Percentiles rank a stretch among this genome's conserved stretches.
Conservation (phyloP, 495 filamentous ascomycete species). For the Aspergillus panamensis region DNA sequence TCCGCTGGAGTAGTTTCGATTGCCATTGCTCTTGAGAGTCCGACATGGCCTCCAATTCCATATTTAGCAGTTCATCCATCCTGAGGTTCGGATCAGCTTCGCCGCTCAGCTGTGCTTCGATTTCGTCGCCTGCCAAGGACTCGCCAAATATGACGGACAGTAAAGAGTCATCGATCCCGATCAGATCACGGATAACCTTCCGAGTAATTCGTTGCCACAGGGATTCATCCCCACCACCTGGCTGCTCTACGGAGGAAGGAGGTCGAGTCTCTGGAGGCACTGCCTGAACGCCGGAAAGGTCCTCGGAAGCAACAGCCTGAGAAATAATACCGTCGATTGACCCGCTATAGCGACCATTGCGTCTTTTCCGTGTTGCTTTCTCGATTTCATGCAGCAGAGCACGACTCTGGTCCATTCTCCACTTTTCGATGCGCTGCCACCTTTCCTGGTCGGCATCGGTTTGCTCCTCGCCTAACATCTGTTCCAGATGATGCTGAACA, state of each 20-base stretch:
- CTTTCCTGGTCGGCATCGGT: conserved; percentile 58
- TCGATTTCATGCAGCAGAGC: conserved; percentile 84
- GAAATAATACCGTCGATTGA: conserved; percentile 26
- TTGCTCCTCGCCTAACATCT: conserved; percentile 58
- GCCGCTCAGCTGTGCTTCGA: conserved; percentile 1
- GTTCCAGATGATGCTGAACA: conserved; percentile 63
- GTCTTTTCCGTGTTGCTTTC: conserved; percentile 68
- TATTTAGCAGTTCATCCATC: conserved; percentile 35
- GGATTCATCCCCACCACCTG: conserved; percentile 48
- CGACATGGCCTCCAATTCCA: conserved; percentile 34
- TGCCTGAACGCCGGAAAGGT: conserved; percentile 23
- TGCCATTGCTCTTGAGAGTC: conserved; percentile 63
- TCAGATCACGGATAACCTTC: conserved; percentile 79
- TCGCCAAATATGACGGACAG: conserved; percentile 88
- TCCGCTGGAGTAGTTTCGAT: conserved; percentile 69
- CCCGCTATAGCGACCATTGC: conserved; percentile 31
- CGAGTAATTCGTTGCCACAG: conserved; percentile 81
- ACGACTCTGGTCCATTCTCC: conserved; percentile 87
- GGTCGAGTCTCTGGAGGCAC: conserved; percentile 21
- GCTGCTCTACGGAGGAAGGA: conserved; percentile 11
- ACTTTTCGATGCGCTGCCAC: conserved; percentile 78
- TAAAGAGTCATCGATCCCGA: conserved; percentile 84
- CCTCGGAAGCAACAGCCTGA: conserved; percentile 22
- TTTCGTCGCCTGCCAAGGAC: conserved; percentile 58
- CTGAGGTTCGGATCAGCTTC: conserved; percentile 18